A percentile compares a stretch with the other conserved stretches of the same genome.
Evolutionary conservation across 257 asterid species (phyloP).

Genomic region (Nicotiana obtusifolia): DNA sequence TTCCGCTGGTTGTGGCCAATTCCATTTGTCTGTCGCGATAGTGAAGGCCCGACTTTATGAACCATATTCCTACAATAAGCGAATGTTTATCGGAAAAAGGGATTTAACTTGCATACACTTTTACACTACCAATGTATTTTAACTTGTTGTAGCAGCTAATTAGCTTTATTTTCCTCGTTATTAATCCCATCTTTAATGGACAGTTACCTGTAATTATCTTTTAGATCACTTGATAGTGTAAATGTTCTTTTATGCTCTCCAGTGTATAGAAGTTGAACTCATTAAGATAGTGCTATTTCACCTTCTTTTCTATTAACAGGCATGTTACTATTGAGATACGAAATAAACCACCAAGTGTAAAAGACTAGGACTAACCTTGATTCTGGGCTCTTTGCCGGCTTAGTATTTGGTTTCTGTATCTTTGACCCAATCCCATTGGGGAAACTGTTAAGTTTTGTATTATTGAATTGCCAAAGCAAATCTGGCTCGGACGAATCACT

Average conservation of each 20-base stretch:
- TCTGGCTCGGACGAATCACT: constrained; percentile 93
- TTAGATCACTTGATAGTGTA: no score
- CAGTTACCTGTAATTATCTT: no score
- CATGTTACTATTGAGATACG: background rate
- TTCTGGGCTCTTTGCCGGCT: constrained; percentile 56
- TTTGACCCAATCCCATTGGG: constrained; percentile 45
- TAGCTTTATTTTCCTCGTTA: no score
- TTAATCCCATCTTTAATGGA: no score
- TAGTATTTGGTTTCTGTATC: constrained; percentile 39
- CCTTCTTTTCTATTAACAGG: background rate
- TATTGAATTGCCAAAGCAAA: constrained; percentile 77
- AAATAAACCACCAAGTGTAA: background rate
- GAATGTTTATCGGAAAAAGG: background rate
- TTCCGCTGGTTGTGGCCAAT: constrained; percentile 37
- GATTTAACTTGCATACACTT: no score
- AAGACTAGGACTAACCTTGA: constrained; percentile 38
- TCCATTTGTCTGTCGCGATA: constrained; percentile 49
- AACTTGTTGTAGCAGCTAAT: no score
- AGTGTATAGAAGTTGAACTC: no score
- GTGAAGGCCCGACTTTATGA: constrained; percentile 57
- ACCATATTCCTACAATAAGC: constrained; percentile 48
- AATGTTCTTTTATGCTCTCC: no score
- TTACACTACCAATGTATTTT: no score
- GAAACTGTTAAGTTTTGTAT: constrained; percentile 45
- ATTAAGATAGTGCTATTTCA: background rate